Conservation (phyloP, 331 rosid genomes). For the Rosa hybrid region DNA sequence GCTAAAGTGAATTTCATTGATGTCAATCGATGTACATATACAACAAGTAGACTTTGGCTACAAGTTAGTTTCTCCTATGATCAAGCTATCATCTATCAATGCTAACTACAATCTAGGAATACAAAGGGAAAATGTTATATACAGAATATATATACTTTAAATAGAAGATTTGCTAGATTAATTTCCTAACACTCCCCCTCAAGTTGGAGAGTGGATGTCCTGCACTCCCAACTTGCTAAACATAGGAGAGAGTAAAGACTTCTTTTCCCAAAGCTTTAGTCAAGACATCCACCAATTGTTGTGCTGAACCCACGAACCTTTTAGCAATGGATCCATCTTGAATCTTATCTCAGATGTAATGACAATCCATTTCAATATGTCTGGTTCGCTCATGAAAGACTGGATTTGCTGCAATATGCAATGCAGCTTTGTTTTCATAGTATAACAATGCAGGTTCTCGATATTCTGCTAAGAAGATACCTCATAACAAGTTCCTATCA, state of each 20-base stretch:
- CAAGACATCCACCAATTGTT: not conserved
- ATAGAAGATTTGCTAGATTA: too few relatives aligned
- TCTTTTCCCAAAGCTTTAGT: not conserved
- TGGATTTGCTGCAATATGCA: not conserved
- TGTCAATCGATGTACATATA: too few relatives aligned
- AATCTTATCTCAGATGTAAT: not conserved
- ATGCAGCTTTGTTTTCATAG: not conserved
- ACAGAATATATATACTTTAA: too few relatives aligned
- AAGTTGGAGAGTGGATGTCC: too few relatives aligned
- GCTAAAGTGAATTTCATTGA: too few relatives aligned
- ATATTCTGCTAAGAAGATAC: not conserved
- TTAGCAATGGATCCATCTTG: not conserved
- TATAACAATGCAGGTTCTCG: accelerated
- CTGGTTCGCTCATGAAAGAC: not conserved
- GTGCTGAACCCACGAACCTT: not conserved
- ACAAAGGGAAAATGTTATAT: too few relatives aligned
- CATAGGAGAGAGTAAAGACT: not conserved
- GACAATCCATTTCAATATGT: not conserved
- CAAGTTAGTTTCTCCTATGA: too few relatives aligned
- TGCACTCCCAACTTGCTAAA: too few relatives aligned
- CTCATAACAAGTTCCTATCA: not conserved
- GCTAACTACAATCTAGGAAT: too few relatives aligned
- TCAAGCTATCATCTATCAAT: too few relatives aligned
- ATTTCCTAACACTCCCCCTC: too few relatives aligned
- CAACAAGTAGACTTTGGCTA: too few relatives aligned